phyloP scores from a whole-genome alignment of 1,139 yeast genomes.

The Geotrichum siamense region DNA sequence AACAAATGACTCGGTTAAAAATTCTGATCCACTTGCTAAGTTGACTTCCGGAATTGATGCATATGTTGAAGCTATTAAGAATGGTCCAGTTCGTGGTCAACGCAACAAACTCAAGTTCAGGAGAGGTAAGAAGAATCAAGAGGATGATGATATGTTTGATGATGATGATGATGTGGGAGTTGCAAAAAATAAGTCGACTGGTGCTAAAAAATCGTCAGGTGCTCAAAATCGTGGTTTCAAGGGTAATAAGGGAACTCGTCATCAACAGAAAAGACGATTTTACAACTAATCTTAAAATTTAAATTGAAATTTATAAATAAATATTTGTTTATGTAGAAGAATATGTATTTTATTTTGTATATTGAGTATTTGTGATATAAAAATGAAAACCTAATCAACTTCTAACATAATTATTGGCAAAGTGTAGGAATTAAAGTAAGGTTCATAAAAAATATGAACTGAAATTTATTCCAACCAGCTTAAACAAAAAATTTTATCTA shows the following conservation, averaged over 20 bases:
- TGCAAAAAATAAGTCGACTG: conserved; percentile 1
- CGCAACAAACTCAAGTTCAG: conserved; percentile 82
- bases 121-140: conserved; percentile 49
- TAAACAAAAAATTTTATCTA: too few relatives aligned
- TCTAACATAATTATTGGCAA: too few relatives aligned
- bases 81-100: conserved; percentile 91
- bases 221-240: conserved; percentile 14
- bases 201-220: conserved; percentile 10
- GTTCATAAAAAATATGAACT: too few relatives aligned
- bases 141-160: conserved; percentile 39
- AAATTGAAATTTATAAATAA: too few relatives aligned
- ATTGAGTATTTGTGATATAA: not conserved
- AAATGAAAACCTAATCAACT: too few relatives aligned
- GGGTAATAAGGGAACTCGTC: conserved; percentile 5
- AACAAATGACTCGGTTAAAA: conserved; percentile 10
- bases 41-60: conserved; percentile 69
- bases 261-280: conserved; percentile 9
- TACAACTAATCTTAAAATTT: conserved; percentile 7
- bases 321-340: too few relatives aligned
- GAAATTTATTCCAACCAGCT: too few relatives aligned
- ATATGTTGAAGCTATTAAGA: conserved; percentile 84
- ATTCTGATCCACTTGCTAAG: conserved; percentile 47
- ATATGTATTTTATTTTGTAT: not conserved
- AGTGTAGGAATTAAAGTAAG: too few relatives aligned
- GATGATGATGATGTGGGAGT: conserved; percentile 17